phyloP scores from a whole-genome alignment of 2,329 filamentous ascomycete genomes.

The Paramyrothecium roridum region DNA sequence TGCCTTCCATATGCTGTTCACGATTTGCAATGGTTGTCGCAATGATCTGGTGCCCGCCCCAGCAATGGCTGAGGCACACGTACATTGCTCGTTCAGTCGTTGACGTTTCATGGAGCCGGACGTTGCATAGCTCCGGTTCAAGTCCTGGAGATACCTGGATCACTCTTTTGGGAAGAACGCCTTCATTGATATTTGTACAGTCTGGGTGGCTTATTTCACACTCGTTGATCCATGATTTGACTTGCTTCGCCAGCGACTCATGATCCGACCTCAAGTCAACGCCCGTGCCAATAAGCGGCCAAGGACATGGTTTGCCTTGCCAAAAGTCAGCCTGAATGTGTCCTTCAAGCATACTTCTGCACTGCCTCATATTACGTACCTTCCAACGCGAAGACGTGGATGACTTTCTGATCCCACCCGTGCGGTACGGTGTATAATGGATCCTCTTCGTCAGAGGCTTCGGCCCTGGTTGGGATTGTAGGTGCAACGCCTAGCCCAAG shows the following conservation, averaged over 20 bases:
- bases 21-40: constrained; percentile 10
- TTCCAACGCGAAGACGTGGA: no score
- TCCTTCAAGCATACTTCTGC: no score
- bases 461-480: background rate
- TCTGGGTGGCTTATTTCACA: constrained; percentile 8
- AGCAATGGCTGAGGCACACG: constrained; percentile 17
- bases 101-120: constrained; percentile 3
- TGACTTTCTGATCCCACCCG: no score
- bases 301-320: constrained; percentile 7
- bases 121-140: constrained; percentile 3
- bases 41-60: constrained; percentile 31
- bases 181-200: background rate
- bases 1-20: constrained; percentile 3
- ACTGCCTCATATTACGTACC: no score
- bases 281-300: constrained; percentile 2
- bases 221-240: constrained; percentile 5
- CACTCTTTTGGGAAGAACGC: constrained; percentile 4
- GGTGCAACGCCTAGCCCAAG: constrained; percentile 7
- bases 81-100: constrained; percentile 2
- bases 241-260: constrained; percentile 2
- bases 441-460: no score
- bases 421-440: no score
- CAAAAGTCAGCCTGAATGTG: background rate
- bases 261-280: background rate
- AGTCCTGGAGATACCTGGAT: constrained; percentile 6